Percentiles rank a stretch among this genome's conserved stretches.
Conservation (phyloP, 2,329 filamentous ascomycete genomes). For the Dothistroma septosporum region DNA sequence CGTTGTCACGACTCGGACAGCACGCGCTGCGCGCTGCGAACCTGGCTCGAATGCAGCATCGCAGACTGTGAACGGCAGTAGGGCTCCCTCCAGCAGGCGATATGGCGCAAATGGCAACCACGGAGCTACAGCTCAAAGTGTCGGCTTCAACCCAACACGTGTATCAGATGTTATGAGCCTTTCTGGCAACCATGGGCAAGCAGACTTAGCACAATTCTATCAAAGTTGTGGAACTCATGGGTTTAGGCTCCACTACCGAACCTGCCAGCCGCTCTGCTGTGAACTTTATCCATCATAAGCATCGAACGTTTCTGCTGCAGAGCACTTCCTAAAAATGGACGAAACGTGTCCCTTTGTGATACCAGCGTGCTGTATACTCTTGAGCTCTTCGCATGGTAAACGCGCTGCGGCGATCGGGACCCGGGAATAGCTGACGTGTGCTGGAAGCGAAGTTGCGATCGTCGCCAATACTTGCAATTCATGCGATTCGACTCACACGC, state of each 20-base stretch:
- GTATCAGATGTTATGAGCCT: neutral
- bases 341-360: neutral
- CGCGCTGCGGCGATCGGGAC: neutral
- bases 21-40: neutral
- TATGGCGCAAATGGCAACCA: neutral
- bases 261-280: neutral
- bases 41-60: neutral
- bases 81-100: neutral
- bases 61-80: neutral
- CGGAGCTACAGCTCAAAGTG: neutral
- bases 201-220: neutral
- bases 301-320: neutral
- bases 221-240: neutral
- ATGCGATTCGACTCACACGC: conserved; percentile 1
- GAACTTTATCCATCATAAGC: conserved; percentile 1
- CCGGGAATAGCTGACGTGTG: conserved; percentile 13
- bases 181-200: neutral
- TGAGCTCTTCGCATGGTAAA: neutral
- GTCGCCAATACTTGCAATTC: conserved; percentile 11
- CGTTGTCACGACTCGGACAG: neutral
- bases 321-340: neutral
- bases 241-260: conserved; percentile 3
- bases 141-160: neutral
- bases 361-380: neutral
- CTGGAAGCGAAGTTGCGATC: conserved; percentile 12